Conservation (phyloP, 1,284 basidiomycete species). For the Malassezia vespertilionis region DNA sequence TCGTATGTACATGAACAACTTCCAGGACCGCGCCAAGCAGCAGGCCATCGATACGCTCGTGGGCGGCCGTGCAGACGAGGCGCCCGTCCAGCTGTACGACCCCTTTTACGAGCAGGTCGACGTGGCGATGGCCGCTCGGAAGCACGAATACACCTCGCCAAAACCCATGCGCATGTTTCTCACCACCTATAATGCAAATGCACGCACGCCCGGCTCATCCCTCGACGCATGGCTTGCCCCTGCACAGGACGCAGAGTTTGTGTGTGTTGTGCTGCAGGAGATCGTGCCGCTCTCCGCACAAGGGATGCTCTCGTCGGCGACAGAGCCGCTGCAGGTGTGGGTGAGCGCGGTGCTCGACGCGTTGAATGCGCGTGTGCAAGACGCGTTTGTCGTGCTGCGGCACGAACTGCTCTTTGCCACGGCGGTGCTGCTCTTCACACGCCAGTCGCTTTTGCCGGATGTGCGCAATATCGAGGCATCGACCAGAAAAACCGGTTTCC, state of each 20-base stretch:
- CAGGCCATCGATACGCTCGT: conserved; percentile 87
- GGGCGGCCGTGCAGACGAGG: conserved; percentile 79
- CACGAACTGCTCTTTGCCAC: conserved; percentile 95
- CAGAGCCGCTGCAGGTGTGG: conserved; percentile 67
- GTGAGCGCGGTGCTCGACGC: conserved; percentile 70
- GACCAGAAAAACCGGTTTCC: conserved; percentile 87
- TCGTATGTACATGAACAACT: conserved; percentile 87
- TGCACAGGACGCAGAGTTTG: conserved; percentile 50
- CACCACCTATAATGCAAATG: conserved; percentile 80
- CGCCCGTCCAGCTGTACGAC: conserved; percentile 79
- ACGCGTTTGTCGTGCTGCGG: conserved; percentile 66
- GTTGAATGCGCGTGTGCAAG: conserved; percentile 51
- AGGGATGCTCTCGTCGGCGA: conserved; percentile 83
- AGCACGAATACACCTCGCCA: conserved; percentile 73
- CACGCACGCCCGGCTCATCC: conserved; percentile 60
- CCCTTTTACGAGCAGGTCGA: conserved; percentile 75
- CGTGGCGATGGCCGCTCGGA: conserved; percentile 53
- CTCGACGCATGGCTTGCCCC: conserved; percentile 76
- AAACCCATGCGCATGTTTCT: conserved; percentile 64
- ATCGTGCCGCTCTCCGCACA: conserved; percentile 93
- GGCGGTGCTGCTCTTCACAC: conserved; percentile 74
- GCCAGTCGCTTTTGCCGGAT: conserved; percentile 61
- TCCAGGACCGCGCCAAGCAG: conserved; percentile 91
- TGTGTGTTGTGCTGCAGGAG: conserved; percentile 70
- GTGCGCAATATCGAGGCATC: conserved; percentile 84